Evolutionary conservation across 768 basidiomycete genomes (phyloP).

Genomic region (Boletellus ananas): DNA sequence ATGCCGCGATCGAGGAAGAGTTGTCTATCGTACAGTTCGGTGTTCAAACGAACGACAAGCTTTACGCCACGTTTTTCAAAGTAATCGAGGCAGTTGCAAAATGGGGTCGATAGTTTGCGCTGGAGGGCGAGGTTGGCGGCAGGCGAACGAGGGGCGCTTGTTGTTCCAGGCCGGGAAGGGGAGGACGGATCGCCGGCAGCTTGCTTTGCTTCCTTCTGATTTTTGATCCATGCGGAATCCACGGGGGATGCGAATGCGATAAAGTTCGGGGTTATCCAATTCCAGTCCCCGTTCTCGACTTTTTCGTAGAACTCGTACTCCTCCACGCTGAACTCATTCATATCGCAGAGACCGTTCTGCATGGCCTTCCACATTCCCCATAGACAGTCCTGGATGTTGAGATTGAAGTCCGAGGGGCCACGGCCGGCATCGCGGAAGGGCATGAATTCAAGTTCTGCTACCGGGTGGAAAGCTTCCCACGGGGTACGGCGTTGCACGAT

Average conservation of each 20-base stretch:
- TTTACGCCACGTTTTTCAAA: constrained; percentile 86
- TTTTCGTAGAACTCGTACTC: constrained; percentile 96
- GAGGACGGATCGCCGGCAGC: constrained; percentile 19
- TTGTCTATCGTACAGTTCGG: constrained; percentile 80
- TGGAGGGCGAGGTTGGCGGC: constrained; percentile 57
- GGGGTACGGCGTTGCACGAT: constrained; percentile 87
- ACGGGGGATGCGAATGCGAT: constrained; percentile 94
- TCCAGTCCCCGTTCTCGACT: constrained; percentile 94
- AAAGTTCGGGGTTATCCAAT: constrained; percentile 89
- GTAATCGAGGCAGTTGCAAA: constrained; percentile 88
- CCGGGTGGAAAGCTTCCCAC: constrained; percentile 93
- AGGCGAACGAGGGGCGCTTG: constrained; percentile 22
- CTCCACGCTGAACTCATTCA: constrained; percentile 89
- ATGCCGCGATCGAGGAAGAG: constrained; percentile 83
- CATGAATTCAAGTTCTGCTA: constrained; percentile 90
- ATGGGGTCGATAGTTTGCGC: constrained; percentile 74
- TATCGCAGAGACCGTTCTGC: constrained; percentile 89
- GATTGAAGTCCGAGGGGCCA: constrained; percentile 87
- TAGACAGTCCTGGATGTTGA: constrained; percentile 88
- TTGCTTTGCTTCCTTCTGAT: constrained; percentile 61
- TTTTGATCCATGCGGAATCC: constrained; percentile 76
- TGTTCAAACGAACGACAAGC: constrained; percentile 91
- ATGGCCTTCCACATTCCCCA: constrained; percentile 88
- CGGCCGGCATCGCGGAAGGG: constrained; percentile 95
- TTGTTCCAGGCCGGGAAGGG: constrained; percentile 27